Percentiles rank a stretch among this genome's conserved stretches.
Conservation (phyloP, 2,329 filamentous ascomycete species). For the Xylaria sp. region DNA sequence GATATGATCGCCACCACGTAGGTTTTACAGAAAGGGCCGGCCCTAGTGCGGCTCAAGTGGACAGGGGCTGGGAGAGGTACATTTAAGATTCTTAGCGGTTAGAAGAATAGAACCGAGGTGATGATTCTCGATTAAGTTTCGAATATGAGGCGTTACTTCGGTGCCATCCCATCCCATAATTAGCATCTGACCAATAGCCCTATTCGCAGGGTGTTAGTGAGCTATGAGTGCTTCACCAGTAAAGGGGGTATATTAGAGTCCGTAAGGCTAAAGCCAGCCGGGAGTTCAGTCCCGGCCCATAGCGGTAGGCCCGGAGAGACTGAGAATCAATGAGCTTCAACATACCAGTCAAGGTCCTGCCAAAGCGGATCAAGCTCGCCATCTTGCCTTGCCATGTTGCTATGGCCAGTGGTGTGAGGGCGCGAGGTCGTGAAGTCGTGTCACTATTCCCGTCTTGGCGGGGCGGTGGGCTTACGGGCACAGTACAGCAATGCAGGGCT, state of each 20-base stretch:
- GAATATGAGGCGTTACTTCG: slow-evolving; percentile 84
- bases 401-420: slow-evolving; percentile 34
- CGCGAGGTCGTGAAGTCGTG: slow-evolving; percentile 42
- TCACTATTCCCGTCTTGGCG: slow-evolving; percentile 34
- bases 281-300: background rate
- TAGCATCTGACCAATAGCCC: slow-evolving; percentile 79
- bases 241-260: slow-evolving; percentile 24
- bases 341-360: slow-evolving; percentile 81
- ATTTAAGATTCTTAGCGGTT: slow-evolving; percentile 87
- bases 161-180: slow-evolving; percentile 90
- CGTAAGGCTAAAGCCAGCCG: slow-evolving; percentile 20
- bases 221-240: slow-evolving; percentile 31
- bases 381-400: slow-evolving; percentile 56
- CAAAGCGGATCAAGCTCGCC: slow-evolving; percentile 71
- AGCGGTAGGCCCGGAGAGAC: background rate
- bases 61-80: slow-evolving; percentile 56
- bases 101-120: slow-evolving; percentile 89
- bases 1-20: slow-evolving; percentile 38
- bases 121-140: slow-evolving; percentile 81
- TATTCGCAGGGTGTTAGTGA: slow-evolving; percentile 54
- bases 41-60: slow-evolving; percentile 29
- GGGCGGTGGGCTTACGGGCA: slow-evolving; percentile 24
- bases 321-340: slow-evolving; percentile 37
- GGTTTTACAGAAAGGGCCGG: slow-evolving; percentile 18
- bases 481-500: slow-evolving; percentile 22